Base-by-base conservation (phyloP, 148 eudicot species). In the Silene latifolia region DNA sequence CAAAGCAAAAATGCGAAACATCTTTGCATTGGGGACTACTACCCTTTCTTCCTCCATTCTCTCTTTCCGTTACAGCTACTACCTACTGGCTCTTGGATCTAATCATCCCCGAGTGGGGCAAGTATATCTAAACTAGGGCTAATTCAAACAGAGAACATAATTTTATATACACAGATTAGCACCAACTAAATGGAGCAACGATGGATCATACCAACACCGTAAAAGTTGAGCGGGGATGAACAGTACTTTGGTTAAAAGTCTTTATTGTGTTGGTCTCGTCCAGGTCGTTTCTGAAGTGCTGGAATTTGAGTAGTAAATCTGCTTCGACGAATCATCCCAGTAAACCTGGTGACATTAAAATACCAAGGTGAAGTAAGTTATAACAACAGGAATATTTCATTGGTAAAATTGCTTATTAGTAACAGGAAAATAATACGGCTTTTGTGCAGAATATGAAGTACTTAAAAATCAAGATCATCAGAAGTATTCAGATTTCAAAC, bases 291-390 rank as follows among this genome's bases (percentile, higher is more conserved):
- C 92, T 5, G 96, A 92, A 67, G 97, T 92, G 62, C 69, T 10
- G 18, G 84, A 65, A 82, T 94, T 92, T 64, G 89, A 96, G 46
- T 92, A 94, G 74, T 94, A 94, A 18, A 89, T 86, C 79, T 89
- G 90, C 86, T 77, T 89, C 10, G 96, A 85, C 10, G 92, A 79
- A 74, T 90, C 97, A 79, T 94, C 98, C 97, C 97, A 92, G 67
- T 79, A 85, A 46, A 83, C 96, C 98, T 92, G 89, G 17, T 61
- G 32, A 70, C 14, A 8, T 25, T 13, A 14, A 3, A 25, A 15
- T 19, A 61, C 67, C 20, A 24, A 74, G 1, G 46, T 63, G 67
- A 27, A 66, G 8, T 0, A 1, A 7, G 7, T 6, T 42, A 65
- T 65, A 8, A 59, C n/a, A n/a, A n/a, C n/a, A n/a, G n/a, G n/a